Percentiles rank a stretch among this genome's conserved stretches.
These are phyloP conservation scores for Pelargonium hybrid DNA, from an alignment of 441 rosid species.

Conservation along the genomic window DNA sequence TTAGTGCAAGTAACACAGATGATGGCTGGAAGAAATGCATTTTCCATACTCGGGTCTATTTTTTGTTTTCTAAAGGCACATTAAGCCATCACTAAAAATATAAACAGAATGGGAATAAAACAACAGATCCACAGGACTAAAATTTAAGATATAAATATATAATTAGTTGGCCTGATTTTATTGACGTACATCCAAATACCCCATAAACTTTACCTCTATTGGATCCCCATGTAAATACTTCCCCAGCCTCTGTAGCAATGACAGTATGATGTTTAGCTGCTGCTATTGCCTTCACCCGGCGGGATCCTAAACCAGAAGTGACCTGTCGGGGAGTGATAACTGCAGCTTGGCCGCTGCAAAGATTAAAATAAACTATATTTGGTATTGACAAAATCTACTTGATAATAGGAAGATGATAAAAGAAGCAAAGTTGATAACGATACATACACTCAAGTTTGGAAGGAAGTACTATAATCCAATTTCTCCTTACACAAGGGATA, in stretches of 20 bases:
- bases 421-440: not conserved
- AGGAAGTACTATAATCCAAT: not conserved
- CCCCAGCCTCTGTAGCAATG: conserved; percentile 84
- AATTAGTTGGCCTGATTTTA: not conserved
- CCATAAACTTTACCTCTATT: conserved; percentile 60
- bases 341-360: conserved; percentile 96
- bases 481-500: not conserved
- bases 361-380: conserved; percentile 23
- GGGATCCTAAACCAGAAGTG: conserved; percentile 70
- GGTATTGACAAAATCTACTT: not conserved
- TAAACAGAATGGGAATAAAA: not conserved
- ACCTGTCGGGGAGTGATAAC: conserved; percentile 96
- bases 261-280: conserved; percentile 99
- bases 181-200: conserved; percentile 6
- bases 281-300: conserved; percentile 81
- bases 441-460: not conserved
- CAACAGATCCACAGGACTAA: not conserved
- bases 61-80: not conserved
- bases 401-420: not conserved
- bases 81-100: too few species aligned
- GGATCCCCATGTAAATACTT: conserved; percentile 95
- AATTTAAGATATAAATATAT: not conserved
- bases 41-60: not conserved
- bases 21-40: not conserved
- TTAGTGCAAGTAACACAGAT: conserved; percentile 1